Base-by-base conservation (phyloP, 2,329 filamentous ascomycete species). In the Aspergillus viridinutans region DNA sequence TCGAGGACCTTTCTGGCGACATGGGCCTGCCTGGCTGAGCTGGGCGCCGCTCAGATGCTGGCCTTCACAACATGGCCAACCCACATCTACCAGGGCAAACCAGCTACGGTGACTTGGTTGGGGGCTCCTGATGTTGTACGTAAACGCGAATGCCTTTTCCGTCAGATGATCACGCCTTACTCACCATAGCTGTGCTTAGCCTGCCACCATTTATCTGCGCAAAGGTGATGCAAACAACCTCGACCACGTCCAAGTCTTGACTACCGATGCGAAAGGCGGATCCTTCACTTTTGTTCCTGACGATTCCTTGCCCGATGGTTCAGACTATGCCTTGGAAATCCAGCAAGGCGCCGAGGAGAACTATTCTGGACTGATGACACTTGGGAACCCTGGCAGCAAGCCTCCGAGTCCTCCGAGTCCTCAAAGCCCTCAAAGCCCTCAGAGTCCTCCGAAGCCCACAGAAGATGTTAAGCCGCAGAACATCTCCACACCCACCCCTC, bases 251-350 rank as follows among this genome's bases (percentile, higher is more conserved):
- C 67, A 70, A 51, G 75, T 76, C 50, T 65, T 85, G 53, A 82
- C 81, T 61, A 70, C 69, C 42, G 58, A 73, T 54, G 80, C 76
- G 25, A 75, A 70, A 50, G 76, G 75, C 51, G 80, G 79, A 56
- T 71, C 67, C 25, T 83, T 74, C 75, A 74, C 72, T 55, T 86
- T 82, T 81, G 82, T 75, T 17, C 80, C 81, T 4, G 68, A 72
- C 42, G 68, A 65, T 25, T 69, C 65, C 42, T 73, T 85, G 28
- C 64, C 69, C 48, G 69, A 76, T 60, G 78, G 72, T 55, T 58
- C 69, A 40, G 75, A 84, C 73, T 87, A 86, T 66, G 83, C 85
- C 54, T 78, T 87, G 57, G 72, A 85, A 69, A 85, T 87, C 72
- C 68, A 65, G 14, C 83, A 85, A 67, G 79, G 76, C 57, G 72